These are phyloP conservation scores for Artemisia tridentata DNA, from an alignment of 129 eudicot species.

Conservation along the genomic window DNA sequence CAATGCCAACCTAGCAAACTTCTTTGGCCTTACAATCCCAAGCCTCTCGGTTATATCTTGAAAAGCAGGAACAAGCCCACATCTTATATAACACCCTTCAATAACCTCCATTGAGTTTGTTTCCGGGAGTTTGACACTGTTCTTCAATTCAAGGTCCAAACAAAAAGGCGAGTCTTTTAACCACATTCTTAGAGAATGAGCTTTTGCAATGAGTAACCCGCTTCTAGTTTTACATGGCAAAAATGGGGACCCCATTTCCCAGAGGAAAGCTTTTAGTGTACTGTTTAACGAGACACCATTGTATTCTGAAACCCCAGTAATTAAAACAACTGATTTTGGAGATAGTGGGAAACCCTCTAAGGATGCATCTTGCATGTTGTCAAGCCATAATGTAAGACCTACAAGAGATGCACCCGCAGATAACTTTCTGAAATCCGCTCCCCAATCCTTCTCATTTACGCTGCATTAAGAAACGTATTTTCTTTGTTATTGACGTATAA, in stretches of 20 bases:
- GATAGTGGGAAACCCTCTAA: conserved; percentile 84
- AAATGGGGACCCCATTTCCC: conserved; percentile 99
- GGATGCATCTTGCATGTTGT: conserved; percentile 99
- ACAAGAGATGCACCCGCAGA: conserved; percentile 97
- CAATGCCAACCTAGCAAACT: conserved; percentile 90
- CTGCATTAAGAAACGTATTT: conserved; percentile 35
- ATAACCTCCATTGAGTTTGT: conserved; percentile 78
- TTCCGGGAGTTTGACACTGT: conserved; percentile 54
- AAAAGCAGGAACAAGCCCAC: conserved; percentile 92
- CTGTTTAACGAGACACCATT: conserved; percentile 75
- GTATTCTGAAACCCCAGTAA: conserved; percentile 83
- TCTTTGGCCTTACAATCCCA: conserved; percentile 72
- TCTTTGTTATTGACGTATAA: background rate
- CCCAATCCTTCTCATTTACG: conserved; percentile 99
- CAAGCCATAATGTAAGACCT: conserved; percentile 96
- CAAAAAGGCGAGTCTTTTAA: conserved; percentile 95
- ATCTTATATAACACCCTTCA: conserved; percentile 79
- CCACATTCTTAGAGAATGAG: conserved; percentile 95
- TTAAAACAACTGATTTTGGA: conserved; percentile 87
- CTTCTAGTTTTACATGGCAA: conserved; percentile 82
- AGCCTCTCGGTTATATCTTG: conserved; percentile 73
- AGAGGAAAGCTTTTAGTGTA: conserved; percentile 73
- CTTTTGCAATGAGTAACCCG: conserved; percentile 85
- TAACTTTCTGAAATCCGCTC: conserved; percentile 91
- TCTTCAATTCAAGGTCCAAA: conserved; percentile 88